phyloP scores from a whole-genome alignment of 2,329 filamentous ascomycete genomes.

The Aspergillus felis region DNA sequence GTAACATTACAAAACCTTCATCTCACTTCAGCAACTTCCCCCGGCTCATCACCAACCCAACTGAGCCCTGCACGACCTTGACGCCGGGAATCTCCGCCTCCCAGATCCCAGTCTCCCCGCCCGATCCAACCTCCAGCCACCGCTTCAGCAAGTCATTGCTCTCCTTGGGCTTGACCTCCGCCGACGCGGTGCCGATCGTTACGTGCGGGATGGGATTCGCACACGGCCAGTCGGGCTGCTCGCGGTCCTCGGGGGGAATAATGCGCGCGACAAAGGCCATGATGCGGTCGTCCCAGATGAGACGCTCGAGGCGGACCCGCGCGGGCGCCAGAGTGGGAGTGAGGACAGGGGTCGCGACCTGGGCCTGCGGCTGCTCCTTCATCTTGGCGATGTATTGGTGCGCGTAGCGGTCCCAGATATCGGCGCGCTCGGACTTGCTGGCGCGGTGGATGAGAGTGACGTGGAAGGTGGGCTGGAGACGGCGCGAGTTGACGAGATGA shows the following conservation, averaged over 20 bases:
- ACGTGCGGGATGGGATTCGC: slow-evolving; percentile 79
- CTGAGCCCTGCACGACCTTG: slow-evolving; percentile 53
- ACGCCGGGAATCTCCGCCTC: slow-evolving; percentile 53
- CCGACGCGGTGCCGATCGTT: slow-evolving; percentile 76
- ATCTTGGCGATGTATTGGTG: slow-evolving; percentile 51
- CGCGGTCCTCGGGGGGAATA: slow-evolving; percentile 36
- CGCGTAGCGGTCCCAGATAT: slow-evolving; percentile 72
- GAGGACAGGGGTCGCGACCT: slow-evolving; percentile 14
- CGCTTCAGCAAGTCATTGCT: slow-evolving; percentile 77
- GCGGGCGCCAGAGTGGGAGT: slow-evolving; percentile 33
- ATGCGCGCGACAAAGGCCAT: slow-evolving; percentile 89
- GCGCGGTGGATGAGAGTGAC: slow-evolving; percentile 88
- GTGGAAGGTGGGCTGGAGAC: slow-evolving; percentile 83
- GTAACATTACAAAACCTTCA: neutral
- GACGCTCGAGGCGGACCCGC: slow-evolving; percentile 55
- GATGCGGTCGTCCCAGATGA: slow-evolving; percentile 80
- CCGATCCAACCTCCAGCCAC: slow-evolving; percentile 65
- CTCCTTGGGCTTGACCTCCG: slow-evolving; percentile 81
- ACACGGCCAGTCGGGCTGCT: slow-evolving; percentile 58
- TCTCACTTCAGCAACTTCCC: slow-evolving; percentile 3
- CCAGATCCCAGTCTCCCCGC: slow-evolving; percentile 49
- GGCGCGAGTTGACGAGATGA: slow-evolving; percentile 66
- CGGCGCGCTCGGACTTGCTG: slow-evolving; percentile 55
- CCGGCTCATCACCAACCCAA: slow-evolving; percentile 48
- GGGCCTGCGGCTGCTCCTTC: slow-evolving; percentile 20